phyloP scores from a whole-genome alignment of 2,329 filamentous ascomycete genomes.

The Lachnellula subtilissima region DNA sequence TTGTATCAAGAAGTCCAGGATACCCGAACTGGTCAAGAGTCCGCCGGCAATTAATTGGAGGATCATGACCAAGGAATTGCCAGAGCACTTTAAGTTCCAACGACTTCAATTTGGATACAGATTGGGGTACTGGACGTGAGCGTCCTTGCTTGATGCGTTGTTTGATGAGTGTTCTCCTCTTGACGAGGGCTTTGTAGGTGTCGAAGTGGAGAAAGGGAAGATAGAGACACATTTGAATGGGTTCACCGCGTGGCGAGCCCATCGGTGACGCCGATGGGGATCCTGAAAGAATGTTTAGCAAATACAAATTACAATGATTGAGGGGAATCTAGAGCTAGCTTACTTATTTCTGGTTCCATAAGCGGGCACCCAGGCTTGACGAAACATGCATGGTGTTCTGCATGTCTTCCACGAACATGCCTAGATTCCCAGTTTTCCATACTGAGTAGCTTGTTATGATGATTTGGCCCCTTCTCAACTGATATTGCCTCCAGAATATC shows the following conservation, averaged over 20 bases:
- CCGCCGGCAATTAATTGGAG: slow-evolving; percentile 8
- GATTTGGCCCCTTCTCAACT: slow-evolving; percentile 4
- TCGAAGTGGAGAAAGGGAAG: slow-evolving; percentile 8
- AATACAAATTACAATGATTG: too few relatives aligned
- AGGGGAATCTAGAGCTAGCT: background rate
- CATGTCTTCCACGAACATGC: slow-evolving; percentile 7
- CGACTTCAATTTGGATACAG: slow-evolving; percentile 6
- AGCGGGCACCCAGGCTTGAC: slow-evolving; percentile 7
- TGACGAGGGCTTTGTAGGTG: slow-evolving; percentile 6
- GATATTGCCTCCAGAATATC: slow-evolving; percentile 6
- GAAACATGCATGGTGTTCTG: slow-evolving; percentile 13
- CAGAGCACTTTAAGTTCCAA: slow-evolving; percentile 8
- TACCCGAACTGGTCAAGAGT: slow-evolving; percentile 13
- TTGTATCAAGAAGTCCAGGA: slow-evolving; percentile 9
- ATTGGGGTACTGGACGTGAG: slow-evolving; percentile 6
- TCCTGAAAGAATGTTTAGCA: background rate
- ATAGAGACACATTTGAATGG: slow-evolving; percentile 5
- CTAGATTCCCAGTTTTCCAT: slow-evolving; percentile 9
- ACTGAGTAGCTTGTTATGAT: slow-evolving; percentile 1
- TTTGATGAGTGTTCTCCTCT: slow-evolving; percentile 4
- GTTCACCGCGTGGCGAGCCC: background rate
- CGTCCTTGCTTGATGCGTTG: slow-evolving; percentile 6
- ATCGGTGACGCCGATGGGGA: background rate
- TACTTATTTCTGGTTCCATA: slow-evolving; percentile 1
- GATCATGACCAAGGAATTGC: slow-evolving; percentile 13